Base-by-base conservation (phyloP, 1,284 basidiomycete species). In the Vanrija humicola region DNA sequence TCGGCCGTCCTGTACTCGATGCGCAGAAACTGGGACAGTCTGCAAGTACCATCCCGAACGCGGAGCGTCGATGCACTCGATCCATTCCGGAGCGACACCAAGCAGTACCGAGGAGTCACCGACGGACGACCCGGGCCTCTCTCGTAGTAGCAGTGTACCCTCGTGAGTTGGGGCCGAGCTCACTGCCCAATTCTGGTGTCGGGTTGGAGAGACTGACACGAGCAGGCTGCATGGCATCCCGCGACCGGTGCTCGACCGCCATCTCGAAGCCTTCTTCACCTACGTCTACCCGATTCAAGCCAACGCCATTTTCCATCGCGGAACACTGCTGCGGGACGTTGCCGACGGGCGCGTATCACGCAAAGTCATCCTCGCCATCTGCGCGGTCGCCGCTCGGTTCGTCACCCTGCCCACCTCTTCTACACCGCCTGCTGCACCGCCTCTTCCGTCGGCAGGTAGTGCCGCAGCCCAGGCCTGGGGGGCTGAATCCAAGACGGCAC, bases 241-340 rank as follows among this genome's bases (percentile, higher is more conserved):
- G 0, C 59, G 54, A 5, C 25, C 40, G 5, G n/a, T 60, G 6
- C 34, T 64, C n/a, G 57, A 62, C 19, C 45, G 46, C 5, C 61
- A 64, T 39, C 42, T 64, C 39, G 61, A 64, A 25, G 63, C 60
- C 5, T 64, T 54, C 38, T 64, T 60, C 43, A 44, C 52, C 2
- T 52, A 60, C 42, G 51, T 64, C 16, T 62, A 64, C 26, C 61
- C 55, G 14, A 28, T 53, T 5, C 63, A 64, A 25, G 58, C 48
- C 14, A 62, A 62, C 29, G 63, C 63, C 12, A 48, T 62, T 15
- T 46, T 64, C 14, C 63, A 64, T 45, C 58, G 58, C 6, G 58
- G 53, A 5, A 58, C 63, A 1, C 47, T 62, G 6, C 47, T 54
- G 43, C 50, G 53, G n/a, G 56, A 54, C 21, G 50, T 64, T 9